Conservation (phyloP, 2,329 filamentous ascomycete species). For the Alternaria incomplexa region DNA sequence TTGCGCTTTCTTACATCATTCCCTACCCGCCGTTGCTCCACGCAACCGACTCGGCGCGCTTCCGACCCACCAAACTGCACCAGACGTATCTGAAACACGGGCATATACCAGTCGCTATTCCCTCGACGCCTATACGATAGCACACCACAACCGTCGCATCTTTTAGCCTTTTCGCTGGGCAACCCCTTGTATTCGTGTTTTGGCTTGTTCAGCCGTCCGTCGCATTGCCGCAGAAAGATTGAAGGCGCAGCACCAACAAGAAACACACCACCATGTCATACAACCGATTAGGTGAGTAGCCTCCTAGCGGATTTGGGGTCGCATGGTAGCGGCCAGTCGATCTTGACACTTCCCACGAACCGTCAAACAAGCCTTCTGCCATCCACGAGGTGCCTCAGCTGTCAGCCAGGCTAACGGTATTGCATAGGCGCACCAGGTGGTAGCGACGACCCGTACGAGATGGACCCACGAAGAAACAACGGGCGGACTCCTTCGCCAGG, state of each 20-base stretch:
- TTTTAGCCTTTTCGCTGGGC: slow-evolving; percentile 12
- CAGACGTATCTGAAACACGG: slow-evolving; percentile 37
- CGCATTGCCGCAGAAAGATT: slow-evolving; percentile 21
- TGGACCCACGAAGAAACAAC: slow-evolving; percentile 59
- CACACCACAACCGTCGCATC: slow-evolving; percentile 27
- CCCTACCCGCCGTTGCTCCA: slow-evolving; percentile 35
- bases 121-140: slow-evolving; percentile 16
- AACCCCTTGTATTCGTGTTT: slow-evolving; percentile 21
- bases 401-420: slow-evolving; percentile 10
- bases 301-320: background rate
- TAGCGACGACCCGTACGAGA: slow-evolving; percentile 41
- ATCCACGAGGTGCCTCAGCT: background rate
- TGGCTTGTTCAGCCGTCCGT: slow-evolving; percentile 18
- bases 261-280: slow-evolving; percentile 39
- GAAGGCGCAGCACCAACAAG: slow-evolving; percentile 27
- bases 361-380: background rate
- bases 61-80: slow-evolving; percentile 29
- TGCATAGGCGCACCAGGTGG: slow-evolving; percentile 26
- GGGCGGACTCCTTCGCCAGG: slow-evolving; percentile 74
- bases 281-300: slow-evolving; percentile 45
- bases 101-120: slow-evolving; percentile 21
- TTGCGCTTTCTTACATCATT: slow-evolving; percentile 11
- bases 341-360: background rate
- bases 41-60: slow-evolving; percentile 34
- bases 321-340: background rate